phyloP scores from a whole-genome alignment of 805 yeast species.

The Pichia gijzeniarum region DNA sequence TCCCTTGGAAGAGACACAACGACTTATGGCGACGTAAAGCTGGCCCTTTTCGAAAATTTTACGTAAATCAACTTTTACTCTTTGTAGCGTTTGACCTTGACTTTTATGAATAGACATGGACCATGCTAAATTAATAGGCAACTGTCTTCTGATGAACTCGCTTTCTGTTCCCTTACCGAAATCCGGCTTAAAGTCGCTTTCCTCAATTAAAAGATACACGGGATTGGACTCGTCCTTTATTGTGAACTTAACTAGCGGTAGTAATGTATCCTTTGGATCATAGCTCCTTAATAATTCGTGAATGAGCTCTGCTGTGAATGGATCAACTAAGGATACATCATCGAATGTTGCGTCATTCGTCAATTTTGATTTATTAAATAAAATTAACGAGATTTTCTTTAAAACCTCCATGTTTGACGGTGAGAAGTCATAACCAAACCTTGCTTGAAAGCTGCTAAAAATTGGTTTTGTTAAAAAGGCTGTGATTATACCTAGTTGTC shows the following conservation, averaged over 20 bases:
- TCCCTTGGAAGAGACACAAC: constrained; percentile 64
- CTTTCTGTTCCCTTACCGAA: constrained; percentile 12
- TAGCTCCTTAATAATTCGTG: constrained; percentile 20
- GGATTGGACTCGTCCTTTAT: constrained; percentile 24
- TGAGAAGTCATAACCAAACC: constrained; percentile 10
- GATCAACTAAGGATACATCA: constrained; percentile 9
- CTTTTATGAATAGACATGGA: constrained; percentile 80
- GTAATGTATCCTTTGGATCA: constrained; percentile 19
- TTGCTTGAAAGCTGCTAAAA: constrained; percentile 21
- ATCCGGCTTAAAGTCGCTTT: constrained; percentile 33
- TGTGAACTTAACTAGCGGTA: constrained; percentile 45
- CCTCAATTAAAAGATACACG: constrained; percentile 26
- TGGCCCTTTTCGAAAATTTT: constrained; percentile 76
- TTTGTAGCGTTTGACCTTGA: constrained; percentile 74
- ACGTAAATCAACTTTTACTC: constrained; percentile 62
- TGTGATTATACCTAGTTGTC: constrained; percentile 75
- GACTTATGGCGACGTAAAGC: constrained; percentile 73
- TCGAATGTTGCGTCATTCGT: constrained; percentile 1
- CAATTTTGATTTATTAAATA: constrained; percentile 1
- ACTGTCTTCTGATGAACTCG: constrained; percentile 41
- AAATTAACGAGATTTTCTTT: constrained; percentile 7
- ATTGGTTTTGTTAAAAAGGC: constrained; percentile 38
- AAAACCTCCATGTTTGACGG: constrained; percentile 9
- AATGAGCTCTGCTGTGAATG: constrained; percentile 8
- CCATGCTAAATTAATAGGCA: constrained; percentile 74